phyloP scores from a whole-genome alignment of 2,329 filamentous ascomycete genomes.

The Ophiocordyceps unilateralis region DNA sequence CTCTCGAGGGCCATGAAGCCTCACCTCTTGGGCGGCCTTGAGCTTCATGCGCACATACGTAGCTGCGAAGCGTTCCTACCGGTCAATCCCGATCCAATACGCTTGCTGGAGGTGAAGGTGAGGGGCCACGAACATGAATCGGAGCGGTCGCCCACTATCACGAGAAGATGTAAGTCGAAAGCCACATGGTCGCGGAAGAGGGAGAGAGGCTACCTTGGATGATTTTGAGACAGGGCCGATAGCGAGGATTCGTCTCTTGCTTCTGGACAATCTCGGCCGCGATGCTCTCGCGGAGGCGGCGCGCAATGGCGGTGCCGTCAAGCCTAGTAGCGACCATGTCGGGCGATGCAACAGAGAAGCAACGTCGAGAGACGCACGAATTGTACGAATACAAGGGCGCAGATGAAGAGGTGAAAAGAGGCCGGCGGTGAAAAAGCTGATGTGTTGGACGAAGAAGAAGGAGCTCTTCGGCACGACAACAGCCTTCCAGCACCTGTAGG shows the following conservation, averaged over 20 bases:
- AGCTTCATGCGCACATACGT: constrained; percentile 99
- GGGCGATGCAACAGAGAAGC: constrained; percentile 12
- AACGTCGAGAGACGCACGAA: background rate
- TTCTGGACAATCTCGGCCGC: constrained; percentile 64
- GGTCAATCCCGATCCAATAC: too few relatives aligned
- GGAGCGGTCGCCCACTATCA: constrained; percentile 63
- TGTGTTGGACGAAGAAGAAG: background rate
- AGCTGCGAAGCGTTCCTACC: constrained; percentile 30
- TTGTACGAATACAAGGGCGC: too few relatives aligned
- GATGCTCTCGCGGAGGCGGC: constrained; percentile 70
- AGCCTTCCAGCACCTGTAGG: too few relatives aligned
- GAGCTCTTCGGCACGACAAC: too few relatives aligned
- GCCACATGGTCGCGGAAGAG: background rate
- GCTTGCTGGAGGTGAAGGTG: background rate
- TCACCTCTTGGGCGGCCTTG: constrained; percentile 83
- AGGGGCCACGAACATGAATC: constrained; percentile 52
- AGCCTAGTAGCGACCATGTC: constrained; percentile 81
- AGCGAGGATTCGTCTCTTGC: constrained; percentile 71
- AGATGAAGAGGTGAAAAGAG: background rate
- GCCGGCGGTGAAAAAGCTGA: background rate
- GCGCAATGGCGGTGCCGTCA: constrained; percentile 90
- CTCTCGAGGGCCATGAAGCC: background rate
- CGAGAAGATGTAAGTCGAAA: background rate
- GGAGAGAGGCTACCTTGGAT: constrained; percentile 51
- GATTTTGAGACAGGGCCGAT: constrained; percentile 80